phyloP scores from a whole-genome alignment of 495 filamentous ascomycete genomes.

The Podospora conica region DNA sequence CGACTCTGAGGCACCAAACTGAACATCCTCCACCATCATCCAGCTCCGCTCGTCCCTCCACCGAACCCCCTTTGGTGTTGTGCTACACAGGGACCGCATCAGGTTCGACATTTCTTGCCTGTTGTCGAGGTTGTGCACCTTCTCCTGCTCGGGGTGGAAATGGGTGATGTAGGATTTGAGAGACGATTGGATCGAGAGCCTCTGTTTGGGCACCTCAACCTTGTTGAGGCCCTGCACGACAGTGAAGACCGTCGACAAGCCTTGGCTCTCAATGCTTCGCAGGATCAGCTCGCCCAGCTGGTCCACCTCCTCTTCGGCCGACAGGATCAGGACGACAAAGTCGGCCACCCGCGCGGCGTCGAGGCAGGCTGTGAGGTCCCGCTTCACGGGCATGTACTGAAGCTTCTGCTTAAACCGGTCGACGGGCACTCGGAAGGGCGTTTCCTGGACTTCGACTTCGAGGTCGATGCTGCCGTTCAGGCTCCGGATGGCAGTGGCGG shows the following conservation, averaged over 20 bases:
- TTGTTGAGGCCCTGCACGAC: constrained; percentile 73
- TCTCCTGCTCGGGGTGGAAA: constrained; percentile 85
- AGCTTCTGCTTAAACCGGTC: constrained; percentile 91
- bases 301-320: constrained; percentile 75
- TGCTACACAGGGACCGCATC: constrained; percentile 82
- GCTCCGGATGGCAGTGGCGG: constrained; percentile 55
- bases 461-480: constrained; percentile 79
- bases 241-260: constrained; percentile 77
- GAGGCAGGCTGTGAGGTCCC: constrained; percentile 66
- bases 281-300: constrained; percentile 73
- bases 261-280: constrained; percentile 83
- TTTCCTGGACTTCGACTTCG: constrained; percentile 56
- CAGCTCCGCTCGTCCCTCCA: constrained; percentile 95
- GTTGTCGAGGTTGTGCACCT: constrained; percentile 77
- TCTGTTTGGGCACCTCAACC: constrained; percentile 70
- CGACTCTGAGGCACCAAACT: constrained; percentile 53
- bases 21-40: constrained; percentile 81
- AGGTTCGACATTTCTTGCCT: constrained; percentile 84
- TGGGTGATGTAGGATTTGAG: constrained; percentile 86
- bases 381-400: constrained; percentile 67
- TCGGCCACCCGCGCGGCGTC: constrained; percentile 87
- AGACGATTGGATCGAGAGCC: constrained; percentile 66
- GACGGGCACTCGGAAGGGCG: constrained; percentile 56
- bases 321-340: constrained; percentile 79
- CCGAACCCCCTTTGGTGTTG: constrained; percentile 79